Conservation (phyloP, 164 flowering plant species). For the Euptelea pleiosperma region DNA sequence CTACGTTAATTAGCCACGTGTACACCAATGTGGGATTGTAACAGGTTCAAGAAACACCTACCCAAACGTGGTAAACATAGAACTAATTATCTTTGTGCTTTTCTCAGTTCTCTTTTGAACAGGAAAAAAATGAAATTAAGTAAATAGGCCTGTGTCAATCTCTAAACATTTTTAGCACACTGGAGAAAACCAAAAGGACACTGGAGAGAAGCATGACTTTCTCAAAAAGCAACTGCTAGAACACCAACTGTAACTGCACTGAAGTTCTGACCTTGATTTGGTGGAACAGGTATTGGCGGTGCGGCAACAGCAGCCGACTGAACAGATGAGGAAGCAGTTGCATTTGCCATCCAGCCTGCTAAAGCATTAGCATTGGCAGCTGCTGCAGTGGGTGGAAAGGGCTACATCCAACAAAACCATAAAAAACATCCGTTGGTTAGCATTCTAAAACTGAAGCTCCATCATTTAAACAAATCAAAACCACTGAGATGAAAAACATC, state of each 20-base stretch:
- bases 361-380: conserved; percentile 63
- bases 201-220: not conserved
- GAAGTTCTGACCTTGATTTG: conserved; percentile 58
- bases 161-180: too few species aligned
- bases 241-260: not conserved
- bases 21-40: too few species aligned
- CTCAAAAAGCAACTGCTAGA: not conserved
- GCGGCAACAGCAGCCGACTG: conserved; percentile 83
- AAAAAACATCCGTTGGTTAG: not conserved
- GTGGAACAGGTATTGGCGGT: conserved; percentile 61
- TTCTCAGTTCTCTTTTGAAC: too few species aligned
- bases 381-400: conserved; percentile 61
- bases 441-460: not conserved
- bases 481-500: conserved; percentile 17
- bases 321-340: conserved; percentile 74
- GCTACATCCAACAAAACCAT: conserved; percentile 33
- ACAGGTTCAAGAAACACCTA: too few species aligned
- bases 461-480: conserved; percentile 4
- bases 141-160: too few species aligned
- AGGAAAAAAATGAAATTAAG: too few species aligned
- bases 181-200: too few species aligned
- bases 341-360: conserved; percentile 93
- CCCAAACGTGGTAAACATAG: too few species aligned
- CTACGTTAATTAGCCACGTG: too few species aligned
- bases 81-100: too few species aligned